Evolutionary conservation across 176 grass and related monocot genomes (phyloP), one percentile per base, ranked within the genome.

Genomic region (Eleusine indica): DNA sequence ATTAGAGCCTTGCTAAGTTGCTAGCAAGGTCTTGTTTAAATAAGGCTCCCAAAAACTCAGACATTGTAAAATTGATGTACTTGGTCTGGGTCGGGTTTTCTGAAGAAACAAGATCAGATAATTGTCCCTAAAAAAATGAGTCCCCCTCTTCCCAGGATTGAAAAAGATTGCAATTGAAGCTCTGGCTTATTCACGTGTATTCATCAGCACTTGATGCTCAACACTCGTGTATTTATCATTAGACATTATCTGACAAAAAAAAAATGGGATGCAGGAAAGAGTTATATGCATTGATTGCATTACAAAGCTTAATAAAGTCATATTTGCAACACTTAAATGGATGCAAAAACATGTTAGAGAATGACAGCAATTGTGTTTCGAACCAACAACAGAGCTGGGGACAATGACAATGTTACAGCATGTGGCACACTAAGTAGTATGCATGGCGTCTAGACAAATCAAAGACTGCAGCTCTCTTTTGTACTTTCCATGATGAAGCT

Each of bases 211-310:
- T 16, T 86, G 83, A 84, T 94, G 92, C 70, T 93, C 88, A 6
- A 97, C 95, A 3, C 95, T 97, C 72, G 69, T 91, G 51, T 92
- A 93, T 63, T 88, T 84, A 30, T 94, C 90, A 21, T 94, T 94
- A 21, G 92, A 92, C 72, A 97, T 91, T 29, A 97, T 91, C 92
- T 93, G 84, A 79, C 32, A 35, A 2, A 35, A 35, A 35, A 35
- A 1, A 35, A 35, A 2, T 35, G 32, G 32, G 32, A 35, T 35
- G 32, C 6, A n/a, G 2, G 21, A n/a, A 21, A 22, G 4, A 19
- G 56, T 9, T 72, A 52, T 28, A 46, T 58, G 30, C 2, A 19
- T 69, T 32, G 70, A 41, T 43, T 17, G 49, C 49, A 52, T 52
- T 3, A 13, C 15, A 52, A 83, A 65, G 32, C 32, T 46, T 46